Evolutionary conservation across 805 yeast genomes (phyloP), one percentile per base, ranked within the genome.

Genomic region (Ogataea trehalophila): DNA sequence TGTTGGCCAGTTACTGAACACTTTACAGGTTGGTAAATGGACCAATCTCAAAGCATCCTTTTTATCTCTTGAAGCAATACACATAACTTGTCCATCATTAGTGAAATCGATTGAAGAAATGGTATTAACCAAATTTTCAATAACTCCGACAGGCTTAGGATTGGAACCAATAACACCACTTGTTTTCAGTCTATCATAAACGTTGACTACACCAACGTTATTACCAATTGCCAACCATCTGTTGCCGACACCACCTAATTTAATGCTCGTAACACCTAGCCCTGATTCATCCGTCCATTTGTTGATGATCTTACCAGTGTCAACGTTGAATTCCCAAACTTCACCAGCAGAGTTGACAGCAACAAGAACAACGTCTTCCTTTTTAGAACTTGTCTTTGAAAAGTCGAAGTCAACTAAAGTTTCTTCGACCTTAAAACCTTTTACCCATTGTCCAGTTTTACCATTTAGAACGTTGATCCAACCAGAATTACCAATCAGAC

Each of bases 1-100:
- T 2, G 98, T 94, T 16, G 99, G 99, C 99, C 99, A 94, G 71
- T 94, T 94, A 42, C 83, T 75, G 69, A 83, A 94, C 6, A 88
- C 96, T 17, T 87, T 79, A 54, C 92, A 88, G 23, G 87, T 77
- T 20, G 97, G 96, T 48, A 92, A 68, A 63, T 94, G 98, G 13
- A 89, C 91, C 53, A 94, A 65, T 59, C 91, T 78, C 51, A 94
- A 72, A 3, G 97, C 87, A 66, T 94, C 98, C 58, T 84, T 81
- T 69, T 83, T 81, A 5, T 85, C 89, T 58, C 95, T 76, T 8
- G 95, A 86, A 0, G 97, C 92, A 53, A 91, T 76, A 57, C 89
- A 85, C 52, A 94, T 70, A 16, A 94, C 67, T 66, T 94, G 99
- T 1, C 97, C 97, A 64, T 94, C 98, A 26, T 78, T 80, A 26